These are phyloP conservation scores for Hemileccinum impolitum DNA, from an alignment of 768 basidiomycete species.

Conservation along the genomic window DNA sequence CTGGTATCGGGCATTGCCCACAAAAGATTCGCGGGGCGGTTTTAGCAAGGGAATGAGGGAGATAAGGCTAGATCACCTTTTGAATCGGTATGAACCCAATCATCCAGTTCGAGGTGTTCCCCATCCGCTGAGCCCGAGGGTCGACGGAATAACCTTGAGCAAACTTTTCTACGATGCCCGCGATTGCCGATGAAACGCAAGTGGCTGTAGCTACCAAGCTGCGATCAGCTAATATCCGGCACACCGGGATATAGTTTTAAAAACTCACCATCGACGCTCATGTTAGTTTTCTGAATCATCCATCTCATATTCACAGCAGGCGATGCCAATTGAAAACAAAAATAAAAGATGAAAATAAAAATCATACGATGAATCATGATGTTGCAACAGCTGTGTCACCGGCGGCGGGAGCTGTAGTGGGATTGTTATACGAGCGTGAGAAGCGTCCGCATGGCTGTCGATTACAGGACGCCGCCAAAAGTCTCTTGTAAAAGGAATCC, in stretches of 20 bases:
- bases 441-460: background rate
- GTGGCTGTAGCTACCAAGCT: background rate
- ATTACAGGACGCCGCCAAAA: background rate
- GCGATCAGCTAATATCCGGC: background rate
- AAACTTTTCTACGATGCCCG: background rate
- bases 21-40: background rate
- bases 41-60: background rate
- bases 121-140: no score
- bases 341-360: background rate
- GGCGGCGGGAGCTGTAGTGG: background rate
- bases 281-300: background rate
- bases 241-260: background rate
- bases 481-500: background rate
- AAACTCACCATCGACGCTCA: background rate
- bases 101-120: background rate
- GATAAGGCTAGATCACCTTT: background rate
- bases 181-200: background rate
- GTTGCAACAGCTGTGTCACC: background rate
- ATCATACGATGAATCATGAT: background rate
- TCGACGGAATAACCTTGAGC: background rate
- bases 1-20: background rate
- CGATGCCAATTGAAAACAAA: background rate
- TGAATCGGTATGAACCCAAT: no score
- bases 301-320: background rate
- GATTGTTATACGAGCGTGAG: conserved; percentile 3